A percentile compares a stretch with the other conserved stretches of the same genome.
These are phyloP conservation scores for Myotisia sp. DNA, from an alignment of 2,329 filamentous ascomycete species.

Conservation along the genomic window DNA sequence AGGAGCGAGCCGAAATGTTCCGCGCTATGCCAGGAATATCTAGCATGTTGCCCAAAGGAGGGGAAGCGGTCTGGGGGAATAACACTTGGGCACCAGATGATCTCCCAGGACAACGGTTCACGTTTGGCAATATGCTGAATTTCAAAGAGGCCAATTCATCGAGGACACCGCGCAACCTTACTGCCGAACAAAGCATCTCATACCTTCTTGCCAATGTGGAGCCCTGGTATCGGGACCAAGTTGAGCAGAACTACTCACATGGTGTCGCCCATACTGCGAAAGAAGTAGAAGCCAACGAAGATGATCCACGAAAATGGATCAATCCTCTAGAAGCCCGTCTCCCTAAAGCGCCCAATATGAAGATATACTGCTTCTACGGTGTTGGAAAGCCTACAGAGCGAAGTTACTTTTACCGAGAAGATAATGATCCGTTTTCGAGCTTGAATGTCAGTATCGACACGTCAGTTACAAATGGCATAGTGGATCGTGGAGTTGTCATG, in stretches of 20 bases:
- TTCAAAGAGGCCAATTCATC: constrained; percentile 57
- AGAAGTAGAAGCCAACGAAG: constrained; percentile 70
- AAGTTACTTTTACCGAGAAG: constrained; percentile 75
- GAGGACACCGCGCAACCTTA: constrained; percentile 57
- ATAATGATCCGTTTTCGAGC: constrained; percentile 49
- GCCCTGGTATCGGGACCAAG: constrained; percentile 66
- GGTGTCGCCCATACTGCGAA: constrained; percentile 66
- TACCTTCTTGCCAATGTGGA: constrained; percentile 70
- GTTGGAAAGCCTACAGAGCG: constrained; percentile 88
- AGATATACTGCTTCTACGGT: constrained; percentile 94
- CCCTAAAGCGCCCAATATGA: constrained; percentile 73
- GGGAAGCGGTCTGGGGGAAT: constrained; percentile 90
- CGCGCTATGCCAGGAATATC: constrained; percentile 93
- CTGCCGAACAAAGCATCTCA: constrained; percentile 58
- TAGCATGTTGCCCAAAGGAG: constrained; percentile 90
- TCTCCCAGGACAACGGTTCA: constrained; percentile 52
- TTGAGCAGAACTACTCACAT: constrained; percentile 66
- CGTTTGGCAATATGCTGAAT: constrained; percentile 70
- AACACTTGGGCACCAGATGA: constrained; percentile 80
- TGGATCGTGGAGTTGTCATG: constrained; percentile 84
- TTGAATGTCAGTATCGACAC: constrained; percentile 41
- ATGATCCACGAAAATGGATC: constrained; percentile 72
- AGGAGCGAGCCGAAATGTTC: constrained; percentile 86
- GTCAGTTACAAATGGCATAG: constrained; percentile 29
- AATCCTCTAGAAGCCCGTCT: constrained; percentile 89